Evolutionary conservation across 2,329 filamentous ascomycete species (phyloP).

Genomic region (Fusarium decemcellulare): DNA sequence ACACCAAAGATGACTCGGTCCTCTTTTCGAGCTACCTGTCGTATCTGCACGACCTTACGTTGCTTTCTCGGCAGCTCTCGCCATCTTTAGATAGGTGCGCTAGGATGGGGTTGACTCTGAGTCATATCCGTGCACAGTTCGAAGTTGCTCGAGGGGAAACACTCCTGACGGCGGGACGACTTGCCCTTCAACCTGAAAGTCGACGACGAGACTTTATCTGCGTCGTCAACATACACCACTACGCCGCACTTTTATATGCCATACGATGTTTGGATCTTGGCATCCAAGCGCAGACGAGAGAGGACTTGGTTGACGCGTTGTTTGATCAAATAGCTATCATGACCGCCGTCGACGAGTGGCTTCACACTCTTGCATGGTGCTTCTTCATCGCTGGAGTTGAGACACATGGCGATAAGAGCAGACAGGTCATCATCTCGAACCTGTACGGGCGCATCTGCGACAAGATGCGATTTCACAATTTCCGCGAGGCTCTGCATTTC

Average conservation of each 20-base stretch:
- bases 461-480: constrained; percentile 24
- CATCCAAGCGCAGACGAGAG: neutral
- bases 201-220: constrained; percentile 19
- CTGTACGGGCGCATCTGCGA: neutral
- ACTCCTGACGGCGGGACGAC: constrained; percentile 15
- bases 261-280: constrained; percentile 7
- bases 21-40: constrained; percentile 10
- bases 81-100: neutral
- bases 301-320: neutral
- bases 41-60: constrained; percentile 21
- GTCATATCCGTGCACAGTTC: constrained; percentile 10
- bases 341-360: constrained; percentile 9
- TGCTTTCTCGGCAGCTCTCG: constrained; percentile 14
- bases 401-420: neutral
- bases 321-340: constrained; percentile 20
- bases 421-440: constrained; percentile 1
- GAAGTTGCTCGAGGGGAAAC: constrained; percentile 21
- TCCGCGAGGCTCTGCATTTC: constrained; percentile 12
- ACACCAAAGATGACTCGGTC: constrained; percentile 4
- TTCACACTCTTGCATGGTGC: constrained; percentile 16
- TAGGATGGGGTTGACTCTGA: neutral
- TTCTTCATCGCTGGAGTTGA: constrained; percentile 22
- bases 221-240: constrained; percentile 18
- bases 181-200: neutral
- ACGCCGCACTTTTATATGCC: constrained; percentile 20